A percentile compares a stretch with the other conserved stretches of the same genome.
These are phyloP conservation scores for Lecanosticta acicola DNA, from an alignment of 2,329 filamentous ascomycete species.

Conservation along the genomic window DNA sequence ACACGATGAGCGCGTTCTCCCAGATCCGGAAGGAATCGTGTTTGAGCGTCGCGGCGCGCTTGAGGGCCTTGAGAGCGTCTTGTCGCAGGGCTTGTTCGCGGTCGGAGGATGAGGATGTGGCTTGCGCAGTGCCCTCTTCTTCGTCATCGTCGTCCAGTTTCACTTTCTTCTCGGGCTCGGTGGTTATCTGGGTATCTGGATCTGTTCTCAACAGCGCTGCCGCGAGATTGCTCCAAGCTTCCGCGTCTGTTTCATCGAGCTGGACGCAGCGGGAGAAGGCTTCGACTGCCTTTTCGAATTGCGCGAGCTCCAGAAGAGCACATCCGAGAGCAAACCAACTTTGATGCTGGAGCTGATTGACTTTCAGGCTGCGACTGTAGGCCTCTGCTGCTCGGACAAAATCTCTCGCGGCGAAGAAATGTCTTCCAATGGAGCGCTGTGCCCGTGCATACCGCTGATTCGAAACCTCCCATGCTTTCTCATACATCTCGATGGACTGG, in stretches of 20 bases:
- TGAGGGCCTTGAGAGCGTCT: conserved; percentile 78
- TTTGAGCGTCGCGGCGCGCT: conserved; percentile 76
- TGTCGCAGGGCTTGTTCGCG: conserved; percentile 59
- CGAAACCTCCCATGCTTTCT: conserved; percentile 83
- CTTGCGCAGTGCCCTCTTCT: conserved; percentile 19
- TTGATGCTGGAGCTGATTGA: conserved; percentile 74
- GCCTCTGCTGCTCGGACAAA: conserved; percentile 66
- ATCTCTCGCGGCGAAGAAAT: conserved; percentile 63
- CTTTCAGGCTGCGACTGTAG: conserved; percentile 69
- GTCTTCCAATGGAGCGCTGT: conserved; percentile 77
- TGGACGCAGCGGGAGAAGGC: conserved; percentile 79
- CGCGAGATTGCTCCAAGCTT: conserved; percentile 92
- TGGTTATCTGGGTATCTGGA: conserved; percentile 17
- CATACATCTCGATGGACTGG: conserved; percentile 66
- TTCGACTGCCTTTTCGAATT: conserved; percentile 73
- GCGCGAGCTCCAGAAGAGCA: conserved; percentile 69
- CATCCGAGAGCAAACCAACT: conserved; percentile 91
- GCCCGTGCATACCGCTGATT: conserved; percentile 75
- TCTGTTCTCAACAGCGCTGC: conserved; percentile 59
- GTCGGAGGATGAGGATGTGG: conserved; percentile 9
- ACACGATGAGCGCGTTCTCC: conserved; percentile 91
- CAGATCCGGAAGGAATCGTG: conserved; percentile 88
- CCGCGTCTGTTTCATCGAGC: conserved; percentile 79
- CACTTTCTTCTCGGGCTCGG: conserved; percentile 4
- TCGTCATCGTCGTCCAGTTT: conserved; percentile 35